Evolutionary conservation across 2,329 filamentous ascomycete species (phyloP).

Genomic region (Pseudogymnoascus sp.): DNA sequence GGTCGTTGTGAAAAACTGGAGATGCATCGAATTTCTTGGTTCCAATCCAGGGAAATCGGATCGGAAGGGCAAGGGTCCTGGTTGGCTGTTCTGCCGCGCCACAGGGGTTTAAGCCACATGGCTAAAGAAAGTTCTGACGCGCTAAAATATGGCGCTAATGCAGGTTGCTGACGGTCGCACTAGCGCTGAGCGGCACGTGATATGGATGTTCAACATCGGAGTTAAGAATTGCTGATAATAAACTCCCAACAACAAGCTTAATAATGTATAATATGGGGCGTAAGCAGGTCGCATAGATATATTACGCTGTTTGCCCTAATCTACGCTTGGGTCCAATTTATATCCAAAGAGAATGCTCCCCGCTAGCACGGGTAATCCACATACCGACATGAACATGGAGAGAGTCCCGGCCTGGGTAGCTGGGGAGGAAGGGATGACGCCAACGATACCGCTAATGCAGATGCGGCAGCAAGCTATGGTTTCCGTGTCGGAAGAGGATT

Average conservation of each 20-base stretch:
- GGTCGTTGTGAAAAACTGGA: neutral
- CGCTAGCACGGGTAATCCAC: neutral
- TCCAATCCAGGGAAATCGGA: neutral
- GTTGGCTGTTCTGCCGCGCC: neutral
- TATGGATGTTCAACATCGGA: neutral
- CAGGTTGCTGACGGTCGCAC: neutral
- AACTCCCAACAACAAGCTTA: neutral
- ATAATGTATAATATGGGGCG: neutral
- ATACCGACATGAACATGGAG: neutral
- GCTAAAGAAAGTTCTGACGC: neutral
- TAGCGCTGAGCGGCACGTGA: neutral
- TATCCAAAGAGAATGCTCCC: neutral
- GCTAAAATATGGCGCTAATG: neutral
- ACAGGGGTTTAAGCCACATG: conserved; percentile 2
- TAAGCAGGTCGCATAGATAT: conserved; percentile 5
- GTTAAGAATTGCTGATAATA: neutral
- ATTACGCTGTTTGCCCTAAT: neutral
- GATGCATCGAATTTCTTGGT: neutral
- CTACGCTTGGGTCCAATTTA: neutral
- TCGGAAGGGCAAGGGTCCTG: neutral
- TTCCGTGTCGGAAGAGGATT: conserved; percentile 25
- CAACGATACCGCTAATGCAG: neutral
- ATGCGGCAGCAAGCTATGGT: conserved; percentile 11
- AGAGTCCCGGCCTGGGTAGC: neutral
- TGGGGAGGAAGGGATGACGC: neutral